Percentiles rank a stretch among this genome's conserved stretches.
Conservation (phyloP, 208 protist genomes). For the Leishmania tarentolae region DNA sequence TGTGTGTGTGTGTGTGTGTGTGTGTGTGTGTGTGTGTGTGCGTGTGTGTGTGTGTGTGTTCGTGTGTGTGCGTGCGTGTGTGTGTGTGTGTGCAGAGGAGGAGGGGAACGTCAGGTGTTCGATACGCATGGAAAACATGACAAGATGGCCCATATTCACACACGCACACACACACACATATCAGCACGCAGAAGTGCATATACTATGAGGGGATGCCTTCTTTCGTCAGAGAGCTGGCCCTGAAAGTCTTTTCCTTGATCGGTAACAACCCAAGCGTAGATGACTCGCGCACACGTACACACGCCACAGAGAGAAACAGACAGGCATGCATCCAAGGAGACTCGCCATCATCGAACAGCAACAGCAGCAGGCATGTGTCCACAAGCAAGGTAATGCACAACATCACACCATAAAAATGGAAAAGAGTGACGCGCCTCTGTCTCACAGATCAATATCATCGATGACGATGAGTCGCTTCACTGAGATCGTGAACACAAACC, state of each 20-base stretch:
- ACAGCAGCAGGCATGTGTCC: background rate
- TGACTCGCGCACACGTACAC: background rate
- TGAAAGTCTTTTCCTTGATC: too few relatives aligned
- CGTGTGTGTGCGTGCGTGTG: too few relatives aligned
- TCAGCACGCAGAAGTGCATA: background rate
- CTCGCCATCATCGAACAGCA: background rate
- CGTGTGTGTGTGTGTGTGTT: too few relatives aligned
- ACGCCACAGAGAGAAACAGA: background rate
- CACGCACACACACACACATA: background rate
- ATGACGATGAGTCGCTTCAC: conserved; percentile 1
- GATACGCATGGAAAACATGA: too few relatives aligned
- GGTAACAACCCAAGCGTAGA: too few relatives aligned
- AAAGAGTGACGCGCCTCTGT: background rate
- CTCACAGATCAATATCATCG: background rate
- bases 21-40: too few relatives aligned
- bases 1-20: too few relatives aligned
- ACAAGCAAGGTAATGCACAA: background rate
- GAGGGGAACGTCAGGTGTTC: too few relatives aligned
- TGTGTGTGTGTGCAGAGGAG: too few relatives aligned
- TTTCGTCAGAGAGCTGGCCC: too few relatives aligned
- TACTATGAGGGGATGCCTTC: too few relatives aligned
- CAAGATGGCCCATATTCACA: background rate
- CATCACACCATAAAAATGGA: background rate
- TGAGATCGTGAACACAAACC: background rate
- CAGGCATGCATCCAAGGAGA: background rate